A percentile compares a stretch with the other conserved stretches of the same genome.
phyloP scores from a whole-genome alignment of 768 basidiomycete species.

The Suillus clintonianus region DNA sequence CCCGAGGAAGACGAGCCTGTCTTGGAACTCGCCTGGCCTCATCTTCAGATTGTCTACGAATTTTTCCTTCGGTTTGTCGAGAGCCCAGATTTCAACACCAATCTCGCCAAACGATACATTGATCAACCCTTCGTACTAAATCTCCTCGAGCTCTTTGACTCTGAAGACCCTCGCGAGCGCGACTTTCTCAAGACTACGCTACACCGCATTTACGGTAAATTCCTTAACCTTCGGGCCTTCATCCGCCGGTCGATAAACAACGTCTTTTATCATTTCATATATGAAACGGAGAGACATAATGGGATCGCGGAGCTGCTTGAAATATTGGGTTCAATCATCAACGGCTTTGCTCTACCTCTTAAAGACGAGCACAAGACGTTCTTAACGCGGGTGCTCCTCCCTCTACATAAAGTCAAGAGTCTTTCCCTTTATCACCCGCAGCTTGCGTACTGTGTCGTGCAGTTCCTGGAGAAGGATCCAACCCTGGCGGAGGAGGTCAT shows the following conservation, averaged over 20 bases:
- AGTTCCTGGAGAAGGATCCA: constrained; percentile 97
- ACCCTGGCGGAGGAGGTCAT: constrained; percentile 93
- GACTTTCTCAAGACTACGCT: constrained; percentile 99
- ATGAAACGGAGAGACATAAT: constrained; percentile 98
- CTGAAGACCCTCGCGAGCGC: constrained; percentile 97
- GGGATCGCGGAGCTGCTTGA: constrained; percentile 98
- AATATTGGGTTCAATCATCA: constrained; percentile 99
- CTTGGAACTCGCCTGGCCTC: constrained; percentile 98
- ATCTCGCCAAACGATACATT: constrained; percentile 95
- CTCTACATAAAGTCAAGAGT: constrained; percentile 96
- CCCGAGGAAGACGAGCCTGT: constrained; percentile 99
- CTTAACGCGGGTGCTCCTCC: constrained; percentile 90
- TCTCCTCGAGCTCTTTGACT: constrained; percentile 96
- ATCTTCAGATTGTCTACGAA: constrained; percentile 98
- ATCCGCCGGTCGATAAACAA: constrained; percentile 99
- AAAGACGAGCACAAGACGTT: constrained; percentile 99
- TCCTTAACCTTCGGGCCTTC: constrained; percentile 97
- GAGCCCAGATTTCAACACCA: constrained; percentile 96
- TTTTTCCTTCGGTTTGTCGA: constrained; percentile 99
- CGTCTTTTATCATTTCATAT: constrained; percentile 98
- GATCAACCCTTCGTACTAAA: constrained; percentile 95
- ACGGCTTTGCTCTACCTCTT: constrained; percentile 95
- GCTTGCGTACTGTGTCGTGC: constrained; percentile 97
- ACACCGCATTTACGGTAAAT: constrained; percentile 99
- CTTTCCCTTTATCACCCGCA: constrained; percentile 99